These are phyloP conservation scores for Cylindrodendrum hubeiense DNA, from an alignment of 2,329 filamentous ascomycete genomes.

Conservation along the genomic window DNA sequence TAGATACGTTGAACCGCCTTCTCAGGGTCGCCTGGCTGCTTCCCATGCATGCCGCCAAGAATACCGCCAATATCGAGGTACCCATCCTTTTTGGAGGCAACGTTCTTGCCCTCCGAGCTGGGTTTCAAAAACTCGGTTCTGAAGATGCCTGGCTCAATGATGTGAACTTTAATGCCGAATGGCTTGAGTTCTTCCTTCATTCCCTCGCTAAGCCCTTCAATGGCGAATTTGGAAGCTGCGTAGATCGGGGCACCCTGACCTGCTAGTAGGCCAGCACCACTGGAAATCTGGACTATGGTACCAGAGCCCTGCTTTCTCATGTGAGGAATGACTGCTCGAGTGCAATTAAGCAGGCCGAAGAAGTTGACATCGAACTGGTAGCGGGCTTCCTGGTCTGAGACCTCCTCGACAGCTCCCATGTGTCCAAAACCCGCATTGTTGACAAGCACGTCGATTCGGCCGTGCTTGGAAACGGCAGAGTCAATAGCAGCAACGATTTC, in stretches of 20 bases:
- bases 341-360: constrained; percentile 57
- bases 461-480: constrained; percentile 22
- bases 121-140: constrained; percentile 55
- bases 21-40: constrained; percentile 10
- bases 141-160: constrained; percentile 61
- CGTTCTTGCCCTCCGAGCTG: constrained; percentile 11
- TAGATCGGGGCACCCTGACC: constrained; percentile 51
- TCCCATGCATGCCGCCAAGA: not conserved
- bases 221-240: constrained; percentile 56
- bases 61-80: constrained; percentile 3
- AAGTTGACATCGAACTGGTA: constrained; percentile 57
- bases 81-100: not conserved
- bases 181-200: constrained; percentile 54
- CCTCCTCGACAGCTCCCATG: constrained; percentile 15
- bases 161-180: constrained; percentile 54
- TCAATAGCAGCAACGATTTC: not conserved
- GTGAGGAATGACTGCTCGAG: constrained; percentile 56
- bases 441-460: constrained; percentile 44
- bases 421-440: constrained; percentile 19
- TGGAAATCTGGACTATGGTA: constrained; percentile 56
- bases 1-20: constrained; percentile 11
- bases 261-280: constrained; percentile 51
- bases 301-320: constrained; percentile 53
- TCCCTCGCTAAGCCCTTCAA: constrained; percentile 54
- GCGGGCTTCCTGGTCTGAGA: constrained; percentile 16